Evolutionary conservation across 1,284 basidiomycete genomes (phyloP), one percentile per base, ranked within the genome.

Genomic region (Exobasidium cylindrosporum): DNA sequence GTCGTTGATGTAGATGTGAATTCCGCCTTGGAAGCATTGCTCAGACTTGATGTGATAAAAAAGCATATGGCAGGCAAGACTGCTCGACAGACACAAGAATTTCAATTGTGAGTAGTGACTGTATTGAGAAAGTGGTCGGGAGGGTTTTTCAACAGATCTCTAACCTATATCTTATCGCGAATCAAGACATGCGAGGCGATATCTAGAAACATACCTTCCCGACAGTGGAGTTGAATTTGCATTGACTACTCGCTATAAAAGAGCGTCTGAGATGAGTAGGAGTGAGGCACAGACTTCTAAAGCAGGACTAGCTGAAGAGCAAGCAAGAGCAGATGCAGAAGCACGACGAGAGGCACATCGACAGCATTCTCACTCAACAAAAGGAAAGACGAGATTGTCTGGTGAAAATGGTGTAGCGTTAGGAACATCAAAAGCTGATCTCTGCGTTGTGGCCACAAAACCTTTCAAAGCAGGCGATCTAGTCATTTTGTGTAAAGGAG

Each of bases 381-480:
- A 66, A 23, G 30, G 53, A 31, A 70, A 67, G 43, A 58, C 49
- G 3, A 53, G 71, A 45, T 63, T 60, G 35, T 72, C 70, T 64
- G 29, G 66, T 61, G 17, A 64, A 63, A 47, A 66, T 65, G 54
- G 65, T 14, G 45, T 26, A 23, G 60, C 70, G 32, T 64, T 63
- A 3, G 65, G 64, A 40, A 65, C 70, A 1, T 89, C 89, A 69
- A 92, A 92, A 81, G 89, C 89, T 32, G 92, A 95, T 77, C 83
- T 95, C 5, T 93, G 90, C 74, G 92, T 95, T 40, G 84, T 93
- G 63, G 91, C 92, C 14, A 91, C 90, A 28, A 87, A 88, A 35
- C 81, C 84, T 26, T 85, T 91, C 58, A 83, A 84, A 47, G 85
- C 87, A 35, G 89, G 89, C 63, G 83, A 86, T 60, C 86, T 91